Evolutionary conservation across 2,329 filamentous ascomycete species (phyloP).

Genomic region (Cytospora paraplurivora): DNA sequence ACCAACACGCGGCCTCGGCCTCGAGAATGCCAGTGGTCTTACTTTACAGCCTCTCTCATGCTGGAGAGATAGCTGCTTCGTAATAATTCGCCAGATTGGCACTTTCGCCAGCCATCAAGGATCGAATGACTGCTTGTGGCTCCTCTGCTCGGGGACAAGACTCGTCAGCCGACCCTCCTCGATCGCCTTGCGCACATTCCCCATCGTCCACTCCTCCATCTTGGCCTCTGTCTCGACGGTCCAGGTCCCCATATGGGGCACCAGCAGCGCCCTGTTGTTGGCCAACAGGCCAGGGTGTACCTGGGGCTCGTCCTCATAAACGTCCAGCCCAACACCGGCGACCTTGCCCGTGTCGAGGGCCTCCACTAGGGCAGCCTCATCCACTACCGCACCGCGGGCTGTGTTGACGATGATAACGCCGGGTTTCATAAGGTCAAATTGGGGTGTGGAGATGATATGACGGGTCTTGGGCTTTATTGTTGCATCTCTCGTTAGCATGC

Average conservation of each 20-base stretch:
- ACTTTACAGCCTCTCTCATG: too few species aligned
- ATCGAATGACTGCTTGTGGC: constrained; percentile 4
- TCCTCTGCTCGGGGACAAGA: constrained; percentile 70
- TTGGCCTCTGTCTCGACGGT: constrained; percentile 66
- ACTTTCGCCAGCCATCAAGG: too few species aligned
- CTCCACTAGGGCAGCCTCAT: constrained; percentile 76
- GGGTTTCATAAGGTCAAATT: constrained; percentile 77
- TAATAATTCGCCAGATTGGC: too few species aligned
- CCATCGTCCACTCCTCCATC: constrained; percentile 77
- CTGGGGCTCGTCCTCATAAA: constrained; percentile 79
- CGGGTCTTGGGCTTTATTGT: constrained; percentile 58
- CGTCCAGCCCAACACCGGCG: constrained; percentile 72
- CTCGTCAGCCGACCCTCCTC: constrained; percentile 64
- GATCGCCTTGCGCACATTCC: constrained; percentile 67
- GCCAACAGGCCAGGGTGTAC: constrained; percentile 71
- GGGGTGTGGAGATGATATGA: constrained; percentile 70
- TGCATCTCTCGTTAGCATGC: neutral
- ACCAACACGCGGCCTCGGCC: too few species aligned
- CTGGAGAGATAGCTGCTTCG: neutral
- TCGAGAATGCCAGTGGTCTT: too few species aligned
- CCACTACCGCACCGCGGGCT: constrained; percentile 78
- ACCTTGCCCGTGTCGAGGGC: constrained; percentile 73
- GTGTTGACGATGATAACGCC: constrained; percentile 81
- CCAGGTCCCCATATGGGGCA: constrained; percentile 85
- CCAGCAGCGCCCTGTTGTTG: constrained; percentile 71